These are phyloP conservation scores for Collybia sp. DNA, from an alignment of 768 basidiomycete species.

Conservation along the genomic window DNA sequence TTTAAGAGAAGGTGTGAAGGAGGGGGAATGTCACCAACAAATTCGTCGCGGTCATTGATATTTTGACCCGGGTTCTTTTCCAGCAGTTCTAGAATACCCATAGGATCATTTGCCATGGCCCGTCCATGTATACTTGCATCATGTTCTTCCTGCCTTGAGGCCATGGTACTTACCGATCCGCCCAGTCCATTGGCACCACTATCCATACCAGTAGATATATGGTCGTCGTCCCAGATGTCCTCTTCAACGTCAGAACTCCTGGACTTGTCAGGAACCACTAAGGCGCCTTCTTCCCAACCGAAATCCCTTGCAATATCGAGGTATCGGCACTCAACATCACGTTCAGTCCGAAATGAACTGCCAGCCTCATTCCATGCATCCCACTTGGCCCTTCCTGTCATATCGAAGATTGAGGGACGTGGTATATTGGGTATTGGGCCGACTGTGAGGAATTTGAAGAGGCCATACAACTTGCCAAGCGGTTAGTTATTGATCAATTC, in stretches of 20 bases:
- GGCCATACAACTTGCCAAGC: constrained; percentile 66
- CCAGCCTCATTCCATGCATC: constrained; percentile 68
- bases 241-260: constrained; percentile 11
- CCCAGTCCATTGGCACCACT: constrained; percentile 49
- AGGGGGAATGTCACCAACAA: constrained; percentile 45
- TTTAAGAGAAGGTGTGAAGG: constrained; percentile 3
- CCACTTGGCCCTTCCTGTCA: constrained; percentile 82
- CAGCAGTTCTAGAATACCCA: constrained; percentile 39
- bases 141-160: constrained; percentile 25
- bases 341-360: constrained; percentile 37
- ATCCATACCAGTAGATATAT: constrained; percentile 19
- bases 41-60: constrained; percentile 65
- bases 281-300: constrained; percentile 52
- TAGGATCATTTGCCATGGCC: constrained; percentile 54
- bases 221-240: constrained; percentile 42
- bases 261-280: not conserved
- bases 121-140: constrained; percentile 52
- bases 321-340: constrained; percentile 60
- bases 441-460: constrained; percentile 74
- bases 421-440: constrained; percentile 46
- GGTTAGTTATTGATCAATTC: constrained; percentile 11
- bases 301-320: constrained; percentile 60
- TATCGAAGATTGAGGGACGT: constrained; percentile 74
- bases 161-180: constrained; percentile 56
- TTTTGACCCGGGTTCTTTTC: constrained; percentile 34